phyloP scores from a whole-genome alignment of 495 filamentous ascomycete species.

The Poronia punctata region DNA sequence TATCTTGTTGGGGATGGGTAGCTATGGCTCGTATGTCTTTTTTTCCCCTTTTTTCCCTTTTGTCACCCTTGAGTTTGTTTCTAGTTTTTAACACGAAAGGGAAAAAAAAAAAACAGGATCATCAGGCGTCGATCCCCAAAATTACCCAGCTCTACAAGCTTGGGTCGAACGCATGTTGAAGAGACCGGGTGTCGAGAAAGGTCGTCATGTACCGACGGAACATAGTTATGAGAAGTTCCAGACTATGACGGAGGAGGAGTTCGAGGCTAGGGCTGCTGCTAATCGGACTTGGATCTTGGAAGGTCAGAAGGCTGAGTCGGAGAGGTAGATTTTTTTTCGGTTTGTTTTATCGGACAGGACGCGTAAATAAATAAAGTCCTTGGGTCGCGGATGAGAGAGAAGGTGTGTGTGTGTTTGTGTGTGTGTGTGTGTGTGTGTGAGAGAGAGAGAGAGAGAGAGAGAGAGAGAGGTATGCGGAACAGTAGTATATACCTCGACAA shows the following conservation, averaged over 20 bases:
- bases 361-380: no score
- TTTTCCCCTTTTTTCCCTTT: not conserved
- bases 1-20: constrained; percentile 75
- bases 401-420: no score
- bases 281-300: constrained; percentile 53
- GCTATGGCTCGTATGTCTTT: constrained; percentile 30
- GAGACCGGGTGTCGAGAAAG: constrained; percentile 67
- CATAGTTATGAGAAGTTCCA: constrained; percentile 53
- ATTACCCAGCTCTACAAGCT: constrained; percentile 64
- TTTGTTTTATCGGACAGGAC: no score
- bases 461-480: no score
- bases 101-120: constrained; percentile 41
- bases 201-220: constrained; percentile 64
- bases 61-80: no score
- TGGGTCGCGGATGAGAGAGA: no score
- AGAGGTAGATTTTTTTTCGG: no score
- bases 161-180: constrained; percentile 60
- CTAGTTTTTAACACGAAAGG: no score
- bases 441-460: no score
- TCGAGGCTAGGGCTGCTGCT: constrained; percentile 47
- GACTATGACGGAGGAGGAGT: constrained; percentile 33
- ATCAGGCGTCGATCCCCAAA: constrained; percentile 66
- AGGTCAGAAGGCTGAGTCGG: constrained; percentile 52
- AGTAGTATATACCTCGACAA: no score
- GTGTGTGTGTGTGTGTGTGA: no score